A percentile compares a stretch with the other conserved stretches of the same genome.
phyloP scores from a whole-genome alignment of 1,284 basidiomycete genomes.

The Golubevia sp. region DNA sequence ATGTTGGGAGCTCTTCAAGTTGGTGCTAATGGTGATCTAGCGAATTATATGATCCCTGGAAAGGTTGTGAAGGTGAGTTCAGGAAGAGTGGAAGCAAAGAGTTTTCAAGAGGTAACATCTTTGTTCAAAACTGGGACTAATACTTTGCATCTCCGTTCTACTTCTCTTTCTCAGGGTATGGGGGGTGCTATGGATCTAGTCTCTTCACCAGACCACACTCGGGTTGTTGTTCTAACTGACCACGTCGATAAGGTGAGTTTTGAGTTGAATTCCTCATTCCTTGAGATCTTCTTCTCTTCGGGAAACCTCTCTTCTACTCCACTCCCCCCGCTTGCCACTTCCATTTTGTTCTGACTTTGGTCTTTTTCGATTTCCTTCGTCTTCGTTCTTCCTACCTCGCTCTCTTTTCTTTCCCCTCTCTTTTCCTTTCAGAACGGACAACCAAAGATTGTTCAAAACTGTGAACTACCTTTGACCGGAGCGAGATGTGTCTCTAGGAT shows the following conservation, averaged over 20 bases:
- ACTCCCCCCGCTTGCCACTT: no score
- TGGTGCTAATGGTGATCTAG: constrained; percentile 64
- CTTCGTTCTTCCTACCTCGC: no score
- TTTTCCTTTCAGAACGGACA: constrained; percentile 22
- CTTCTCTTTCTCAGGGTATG: constrained; percentile 21
- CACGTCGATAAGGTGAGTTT: constrained; percentile 44
- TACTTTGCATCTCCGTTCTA: neutral
- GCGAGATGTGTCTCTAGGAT: constrained; percentile 42
- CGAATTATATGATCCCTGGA: constrained; percentile 57
- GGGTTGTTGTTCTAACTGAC: constrained; percentile 54
- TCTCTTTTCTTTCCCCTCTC: no score
- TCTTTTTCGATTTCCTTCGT: no score
- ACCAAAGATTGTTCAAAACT: constrained; percentile 44
- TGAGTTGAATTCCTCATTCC: no score
- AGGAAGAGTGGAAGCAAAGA: no score
- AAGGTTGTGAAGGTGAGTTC: constrained; percentile 30
- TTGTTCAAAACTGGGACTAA: neutral
- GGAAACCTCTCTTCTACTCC: no score
- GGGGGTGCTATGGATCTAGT: constrained; percentile 60
- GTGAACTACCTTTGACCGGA: constrained; percentile 47
- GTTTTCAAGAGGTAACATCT: neutral
- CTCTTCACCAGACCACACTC: constrained; percentile 41
- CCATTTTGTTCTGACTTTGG: no score
- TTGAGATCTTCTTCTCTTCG: no score
- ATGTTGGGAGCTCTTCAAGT: constrained; percentile 57